Evolutionary conservation across 2,329 filamentous ascomycete genomes (phyloP).

Genomic region (Emydomyces testavorans): DNA sequence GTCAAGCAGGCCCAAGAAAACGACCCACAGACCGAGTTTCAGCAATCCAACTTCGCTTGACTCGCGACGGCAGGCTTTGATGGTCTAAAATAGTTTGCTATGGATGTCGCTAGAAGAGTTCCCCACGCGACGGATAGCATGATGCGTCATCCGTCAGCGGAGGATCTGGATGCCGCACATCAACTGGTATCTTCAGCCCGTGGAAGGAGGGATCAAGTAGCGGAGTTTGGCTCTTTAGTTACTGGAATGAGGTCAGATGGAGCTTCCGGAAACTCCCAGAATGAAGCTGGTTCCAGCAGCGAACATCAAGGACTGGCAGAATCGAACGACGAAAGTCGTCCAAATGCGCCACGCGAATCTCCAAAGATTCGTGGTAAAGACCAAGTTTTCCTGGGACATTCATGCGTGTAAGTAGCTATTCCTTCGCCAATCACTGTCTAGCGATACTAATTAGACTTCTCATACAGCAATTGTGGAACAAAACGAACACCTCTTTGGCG

Average conservation of each 20-base stretch:
- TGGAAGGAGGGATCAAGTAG: conserved; percentile 30
- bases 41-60: too few relatives aligned
- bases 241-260: conserved; percentile 15
- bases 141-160: conserved; percentile 35
- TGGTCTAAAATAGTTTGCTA: too few relatives aligned
- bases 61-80: too few relatives aligned
- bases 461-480: conserved; percentile 76
- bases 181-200: conserved; percentile 39
- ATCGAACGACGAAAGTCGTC: conserved; percentile 10
- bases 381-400: conserved; percentile 31
- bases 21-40: too few relatives aligned
- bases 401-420: conserved; percentile 29
- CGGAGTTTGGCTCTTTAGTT: conserved; percentile 22
- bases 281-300: not conserved
- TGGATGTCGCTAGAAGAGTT: conserved; percentile 9
- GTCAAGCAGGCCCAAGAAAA: too few relatives aligned
- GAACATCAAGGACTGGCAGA: conserved; percentile 13
- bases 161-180: conserved; percentile 39
- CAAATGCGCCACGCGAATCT: conserved; percentile 22
- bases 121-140: conserved; percentile 12
- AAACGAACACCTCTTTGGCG: conserved; percentile 91
- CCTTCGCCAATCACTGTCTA: not conserved
- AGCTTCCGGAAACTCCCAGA: conserved; percentile 10
- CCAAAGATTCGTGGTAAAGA: conserved; percentile 29
- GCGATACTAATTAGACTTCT: conserved; percentile 12